A percentile compares a stretch with the other conserved stretches of the same genome.
These are phyloP conservation scores for Sugiyamaella paludigena DNA, from an alignment of 1,139 yeast genomes.

Conservation along the genomic window DNA sequence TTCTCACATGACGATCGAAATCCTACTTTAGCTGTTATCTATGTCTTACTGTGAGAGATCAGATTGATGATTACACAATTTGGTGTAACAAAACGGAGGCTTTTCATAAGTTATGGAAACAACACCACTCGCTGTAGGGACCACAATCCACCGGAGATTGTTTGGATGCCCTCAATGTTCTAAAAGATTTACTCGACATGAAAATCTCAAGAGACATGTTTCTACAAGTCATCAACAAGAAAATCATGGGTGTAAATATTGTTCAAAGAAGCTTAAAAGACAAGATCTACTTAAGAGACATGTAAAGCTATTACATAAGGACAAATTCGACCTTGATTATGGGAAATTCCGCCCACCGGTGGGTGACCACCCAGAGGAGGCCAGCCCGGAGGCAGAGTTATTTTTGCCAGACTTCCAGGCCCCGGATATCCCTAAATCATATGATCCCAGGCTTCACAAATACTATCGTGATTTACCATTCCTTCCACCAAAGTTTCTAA, in stretches of 20 bases:
- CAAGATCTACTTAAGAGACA: conserved; percentile 16
- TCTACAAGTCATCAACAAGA: conserved; percentile 11
- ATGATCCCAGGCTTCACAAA: conserved; percentile 17
- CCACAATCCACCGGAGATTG: conserved; percentile 5
- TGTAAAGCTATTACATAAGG: conserved; percentile 13
- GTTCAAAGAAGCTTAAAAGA: conserved; percentile 13
- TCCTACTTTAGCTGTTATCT: too few relatives aligned
- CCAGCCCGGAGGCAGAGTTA: not conserved
- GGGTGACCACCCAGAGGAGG: too few relatives aligned
- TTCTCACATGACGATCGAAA: too few relatives aligned
- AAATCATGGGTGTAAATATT: conserved; percentile 13
- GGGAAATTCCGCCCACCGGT: not conserved
- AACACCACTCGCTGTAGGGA: too few relatives aligned
- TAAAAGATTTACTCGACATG: conserved; percentile 15
- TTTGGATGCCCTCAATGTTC: conserved; percentile 16
- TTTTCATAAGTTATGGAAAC: not conserved
- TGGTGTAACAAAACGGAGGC: conserved; percentile 14
- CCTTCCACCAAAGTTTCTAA: conserved; percentile 16
- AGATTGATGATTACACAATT: conserved; percentile 40
- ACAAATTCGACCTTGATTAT: conserved; percentile 15
- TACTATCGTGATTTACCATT: conserved; percentile 17
- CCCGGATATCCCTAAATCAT: conserved; percentile 16
- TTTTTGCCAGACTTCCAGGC: conserved; percentile 14
- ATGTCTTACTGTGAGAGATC: too few relatives aligned
- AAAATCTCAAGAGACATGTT: conserved; percentile 17